Evolutionary conservation across 1,139 yeast genomes (phyloP).

Genomic region (Pichia sp.): DNA sequence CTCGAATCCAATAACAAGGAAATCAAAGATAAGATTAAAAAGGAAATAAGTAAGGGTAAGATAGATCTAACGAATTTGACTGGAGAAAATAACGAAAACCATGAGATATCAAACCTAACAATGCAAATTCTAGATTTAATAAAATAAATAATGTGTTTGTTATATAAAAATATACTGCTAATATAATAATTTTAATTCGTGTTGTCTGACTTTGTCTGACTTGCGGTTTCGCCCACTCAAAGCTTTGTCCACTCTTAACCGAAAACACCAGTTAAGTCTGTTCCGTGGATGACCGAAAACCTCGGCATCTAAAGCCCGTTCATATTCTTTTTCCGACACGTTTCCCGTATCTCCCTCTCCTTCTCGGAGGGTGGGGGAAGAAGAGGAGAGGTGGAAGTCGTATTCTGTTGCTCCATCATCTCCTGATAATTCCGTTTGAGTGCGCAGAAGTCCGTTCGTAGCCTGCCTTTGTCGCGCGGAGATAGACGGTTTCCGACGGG

Average conservation of each 20-base stretch:
- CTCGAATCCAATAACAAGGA: conserved; percentile 81
- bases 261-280: too few relatives aligned
- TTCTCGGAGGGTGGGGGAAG: too few relatives aligned
- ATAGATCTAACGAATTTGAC: conserved; percentile 32
- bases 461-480: not conserved
- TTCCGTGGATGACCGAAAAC: too few relatives aligned
- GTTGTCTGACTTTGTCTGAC: too few relatives aligned
- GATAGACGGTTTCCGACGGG: conserved; percentile 2
- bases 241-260: too few relatives aligned
- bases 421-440: not conserved
- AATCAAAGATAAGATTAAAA: conserved; percentile 60
- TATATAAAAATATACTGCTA: not conserved
- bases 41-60: conserved; percentile 32
- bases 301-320: too few relatives aligned
- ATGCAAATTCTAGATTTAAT: conserved; percentile 58
- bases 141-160: conserved; percentile 16
- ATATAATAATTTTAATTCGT: not conserved
- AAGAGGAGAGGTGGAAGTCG: too few relatives aligned
- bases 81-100: conserved; percentile 43
- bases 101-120: conserved; percentile 69
- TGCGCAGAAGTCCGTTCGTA: not conserved
- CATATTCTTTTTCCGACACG: too few relatives aligned
- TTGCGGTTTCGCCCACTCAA: too few relatives aligned
- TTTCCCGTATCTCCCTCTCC: too few relatives aligned
- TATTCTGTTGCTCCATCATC: too few relatives aligned